Conservation (phyloP, 2,329 filamentous ascomycete genomes). For the Magnaporthiopsis poae region DNA sequence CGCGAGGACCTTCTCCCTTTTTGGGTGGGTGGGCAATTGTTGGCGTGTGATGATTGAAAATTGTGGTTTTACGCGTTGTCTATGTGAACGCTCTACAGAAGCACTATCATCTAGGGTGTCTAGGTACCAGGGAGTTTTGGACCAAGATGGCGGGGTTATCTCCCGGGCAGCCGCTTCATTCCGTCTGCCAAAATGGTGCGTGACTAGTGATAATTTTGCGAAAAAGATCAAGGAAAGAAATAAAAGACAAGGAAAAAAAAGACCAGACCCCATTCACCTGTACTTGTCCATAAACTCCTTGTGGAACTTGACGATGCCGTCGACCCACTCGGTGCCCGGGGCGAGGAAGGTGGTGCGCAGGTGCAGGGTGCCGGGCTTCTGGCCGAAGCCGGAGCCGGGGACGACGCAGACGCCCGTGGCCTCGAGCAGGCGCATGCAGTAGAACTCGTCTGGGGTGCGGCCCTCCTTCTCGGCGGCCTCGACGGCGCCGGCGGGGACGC, state of each 20-base stretch:
- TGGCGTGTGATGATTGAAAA: not conserved
- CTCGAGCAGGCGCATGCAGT: slow-evolving; percentile 82
- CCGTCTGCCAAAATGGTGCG: not conserved
- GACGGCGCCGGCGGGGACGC: slow-evolving; percentile 63
- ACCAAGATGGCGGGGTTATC: not conserved
- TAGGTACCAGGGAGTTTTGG: no score
- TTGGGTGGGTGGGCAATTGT: not conserved
- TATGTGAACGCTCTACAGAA: not conserved
- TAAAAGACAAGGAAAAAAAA: not conserved
- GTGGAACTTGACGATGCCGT: slow-evolving; percentile 81
- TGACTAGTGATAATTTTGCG: not conserved
- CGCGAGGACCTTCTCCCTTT: not conserved
- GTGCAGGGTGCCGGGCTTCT: slow-evolving; percentile 82
- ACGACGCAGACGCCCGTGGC: slow-evolving; percentile 92
- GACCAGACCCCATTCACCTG: slow-evolving; percentile 23
- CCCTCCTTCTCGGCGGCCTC: slow-evolving; percentile 66
- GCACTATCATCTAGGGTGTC: not conserved
- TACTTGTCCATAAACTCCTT: slow-evolving; percentile 81
- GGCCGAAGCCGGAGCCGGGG: slow-evolving; percentile 84
- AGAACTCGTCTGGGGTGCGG: slow-evolving; percentile 80
- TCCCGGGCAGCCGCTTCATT: not conserved
- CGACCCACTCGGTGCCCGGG: slow-evolving; percentile 90
- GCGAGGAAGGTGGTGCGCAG: slow-evolving; percentile 96
- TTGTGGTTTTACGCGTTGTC: not conserved
- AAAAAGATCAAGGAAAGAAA: not conserved